These are phyloP conservation scores for Lactuca sativa DNA, from an alignment of 129 eudicot species.

Conservation along the genomic window DNA sequence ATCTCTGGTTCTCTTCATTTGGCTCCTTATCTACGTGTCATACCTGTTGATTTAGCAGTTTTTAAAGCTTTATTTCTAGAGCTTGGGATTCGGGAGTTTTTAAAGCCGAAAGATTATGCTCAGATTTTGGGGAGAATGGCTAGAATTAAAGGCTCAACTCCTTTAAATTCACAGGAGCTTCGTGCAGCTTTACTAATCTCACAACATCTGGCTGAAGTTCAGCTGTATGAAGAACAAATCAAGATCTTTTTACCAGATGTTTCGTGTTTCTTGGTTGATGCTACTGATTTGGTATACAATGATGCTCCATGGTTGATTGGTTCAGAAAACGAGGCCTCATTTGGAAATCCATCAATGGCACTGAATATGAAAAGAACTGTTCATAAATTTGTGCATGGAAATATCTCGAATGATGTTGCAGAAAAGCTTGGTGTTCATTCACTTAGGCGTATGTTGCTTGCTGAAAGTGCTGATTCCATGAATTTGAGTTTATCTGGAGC, in stretches of 20 bases:
- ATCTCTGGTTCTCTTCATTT: slow-evolving; percentile 92
- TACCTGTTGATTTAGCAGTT: slow-evolving; percentile 94
- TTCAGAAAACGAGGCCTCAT: slow-evolving; percentile 51
- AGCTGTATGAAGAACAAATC: slow-evolving; percentile 52
- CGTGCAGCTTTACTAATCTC: slow-evolving; percentile 79
- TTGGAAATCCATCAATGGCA: slow-evolving; percentile 46
- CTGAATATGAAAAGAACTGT: slow-evolving; percentile 60
- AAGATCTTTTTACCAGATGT: slow-evolving; percentile 81
- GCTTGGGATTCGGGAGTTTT: slow-evolving; percentile 76
- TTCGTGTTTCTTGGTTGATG: slow-evolving; percentile 65
- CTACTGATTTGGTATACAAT: slow-evolving; percentile 84
- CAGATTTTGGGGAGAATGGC: slow-evolving; percentile 83
- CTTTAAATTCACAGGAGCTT: slow-evolving; percentile 72
- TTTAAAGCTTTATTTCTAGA: slow-evolving; percentile 81
- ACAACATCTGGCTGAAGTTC: slow-evolving; percentile 93
- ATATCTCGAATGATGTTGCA: slow-evolving; percentile 96
- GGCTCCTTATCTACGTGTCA: slow-evolving; percentile 93
- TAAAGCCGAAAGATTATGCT: slow-evolving; percentile 75
- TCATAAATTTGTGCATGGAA: slow-evolving; percentile 88
- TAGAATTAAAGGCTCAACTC: slow-evolving; percentile 56
- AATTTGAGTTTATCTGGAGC: slow-evolving; percentile 96
- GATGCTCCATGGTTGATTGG: slow-evolving; percentile 99
- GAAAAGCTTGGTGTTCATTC: slow-evolving; percentile 97
- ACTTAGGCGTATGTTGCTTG: slow-evolving; percentile 86
- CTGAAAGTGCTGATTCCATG: slow-evolving; percentile 99